Conservation (phyloP, 2,329 filamentous ascomycete species). For the Pezicula rhizophila region DNA sequence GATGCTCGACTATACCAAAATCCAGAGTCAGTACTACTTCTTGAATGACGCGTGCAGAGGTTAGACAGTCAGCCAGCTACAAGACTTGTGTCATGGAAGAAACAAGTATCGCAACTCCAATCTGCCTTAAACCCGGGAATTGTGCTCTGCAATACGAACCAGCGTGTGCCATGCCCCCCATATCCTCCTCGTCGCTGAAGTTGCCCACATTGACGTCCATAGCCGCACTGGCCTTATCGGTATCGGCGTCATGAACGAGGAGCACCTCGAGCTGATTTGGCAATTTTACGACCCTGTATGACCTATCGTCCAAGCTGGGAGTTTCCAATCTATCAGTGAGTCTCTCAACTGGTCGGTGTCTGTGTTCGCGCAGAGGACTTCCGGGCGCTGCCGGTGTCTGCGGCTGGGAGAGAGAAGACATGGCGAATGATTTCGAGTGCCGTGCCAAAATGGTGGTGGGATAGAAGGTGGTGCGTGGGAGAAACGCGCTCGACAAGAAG, state of each 20-base stretch:
- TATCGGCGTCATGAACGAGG: slow-evolving; percentile 87
- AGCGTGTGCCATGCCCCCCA: slow-evolving; percentile 93
- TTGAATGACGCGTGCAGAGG: no score
- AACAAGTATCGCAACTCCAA: not conserved
- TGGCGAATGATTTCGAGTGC: slow-evolving; percentile 5
- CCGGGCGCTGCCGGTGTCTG: slow-evolving; percentile 21
- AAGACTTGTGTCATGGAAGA: no score
- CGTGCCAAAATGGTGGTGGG: not conserved
- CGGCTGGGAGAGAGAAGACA: slow-evolving; percentile 27
- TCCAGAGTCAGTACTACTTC: slow-evolving; percentile 35
- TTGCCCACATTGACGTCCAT: slow-evolving; percentile 95
- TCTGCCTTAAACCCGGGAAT: no score
- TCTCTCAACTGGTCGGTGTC: slow-evolving; percentile 24
- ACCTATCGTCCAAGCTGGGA: slow-evolving; percentile 75
- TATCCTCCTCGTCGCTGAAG: slow-evolving; percentile 84
- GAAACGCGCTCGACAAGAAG: not conserved
- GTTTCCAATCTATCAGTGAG: slow-evolving; percentile 73
- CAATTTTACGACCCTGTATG: slow-evolving; percentile 82
- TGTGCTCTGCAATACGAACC: slow-evolving; percentile 26
- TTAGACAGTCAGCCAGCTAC: no score
- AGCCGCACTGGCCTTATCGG: slow-evolving; percentile 93
- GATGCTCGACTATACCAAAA: slow-evolving; percentile 92
- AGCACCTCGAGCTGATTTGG: slow-evolving; percentile 85
- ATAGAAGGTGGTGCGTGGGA: not conserved
- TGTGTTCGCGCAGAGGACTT: slow-evolving; percentile 25